These are phyloP conservation scores for Magnaporthiopsis poae DNA, from an alignment of 2,329 filamentous ascomycete genomes.

Conservation along the genomic window DNA sequence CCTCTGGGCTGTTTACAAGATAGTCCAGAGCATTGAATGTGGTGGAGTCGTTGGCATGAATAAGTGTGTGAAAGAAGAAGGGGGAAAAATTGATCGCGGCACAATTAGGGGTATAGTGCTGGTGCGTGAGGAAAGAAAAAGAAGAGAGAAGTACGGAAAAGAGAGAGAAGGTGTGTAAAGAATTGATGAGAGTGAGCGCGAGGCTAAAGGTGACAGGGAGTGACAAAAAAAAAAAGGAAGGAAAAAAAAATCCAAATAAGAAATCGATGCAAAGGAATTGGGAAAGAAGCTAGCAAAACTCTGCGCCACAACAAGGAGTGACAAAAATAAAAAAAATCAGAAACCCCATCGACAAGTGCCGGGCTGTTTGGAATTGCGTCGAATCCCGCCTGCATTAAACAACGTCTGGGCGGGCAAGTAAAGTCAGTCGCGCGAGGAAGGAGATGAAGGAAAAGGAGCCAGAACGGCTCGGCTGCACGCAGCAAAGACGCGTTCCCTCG, in stretches of 20 bases:
- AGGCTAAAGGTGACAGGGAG: background rate
- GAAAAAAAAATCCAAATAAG: background rate
- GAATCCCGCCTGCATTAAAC: background rate
- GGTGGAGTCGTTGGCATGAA: background rate
- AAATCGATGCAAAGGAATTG: background rate
- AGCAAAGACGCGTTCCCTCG: background rate
- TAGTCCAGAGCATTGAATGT: background rate
- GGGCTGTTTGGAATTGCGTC: background rate
- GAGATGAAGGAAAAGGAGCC: background rate
- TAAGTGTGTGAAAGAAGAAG: background rate
- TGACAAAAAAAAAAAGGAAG: background rate
- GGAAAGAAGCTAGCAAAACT: background rate
- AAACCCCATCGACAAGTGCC: background rate
- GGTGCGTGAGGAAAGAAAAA: background rate
- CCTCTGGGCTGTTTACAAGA: background rate
- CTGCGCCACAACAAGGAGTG: background rate
- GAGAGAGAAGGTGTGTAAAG: background rate
- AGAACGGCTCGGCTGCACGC: background rate
- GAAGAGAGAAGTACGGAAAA: background rate
- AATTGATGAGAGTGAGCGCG: background rate
- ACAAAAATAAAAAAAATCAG: background rate
- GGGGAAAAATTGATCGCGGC: background rate
- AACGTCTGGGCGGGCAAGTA: background rate
- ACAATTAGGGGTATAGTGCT: background rate
- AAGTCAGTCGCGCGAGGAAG: background rate